phyloP scores from a whole-genome alignment of 257 asterid genomes.

The Thymus mandschuricus region DNA sequence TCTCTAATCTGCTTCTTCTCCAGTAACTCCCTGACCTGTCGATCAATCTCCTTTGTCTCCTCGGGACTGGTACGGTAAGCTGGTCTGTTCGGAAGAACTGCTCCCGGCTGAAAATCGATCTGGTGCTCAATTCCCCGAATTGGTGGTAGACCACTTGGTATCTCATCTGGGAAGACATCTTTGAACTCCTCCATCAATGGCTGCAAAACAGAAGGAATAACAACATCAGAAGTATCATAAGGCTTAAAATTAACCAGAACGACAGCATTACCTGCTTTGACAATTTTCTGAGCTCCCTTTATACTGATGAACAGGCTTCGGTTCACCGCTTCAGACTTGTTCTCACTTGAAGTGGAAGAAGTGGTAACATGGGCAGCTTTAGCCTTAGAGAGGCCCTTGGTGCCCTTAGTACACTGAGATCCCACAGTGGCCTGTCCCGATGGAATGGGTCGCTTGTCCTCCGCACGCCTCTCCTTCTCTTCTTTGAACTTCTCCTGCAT shows the following conservation, averaged over 20 bases:
- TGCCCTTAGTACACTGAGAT: background rate
- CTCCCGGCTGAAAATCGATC: no score
- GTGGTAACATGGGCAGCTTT: background rate
- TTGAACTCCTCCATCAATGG: no score
- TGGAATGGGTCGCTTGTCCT: background rate
- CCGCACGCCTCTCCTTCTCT: background rate
- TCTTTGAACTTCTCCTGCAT: background rate
- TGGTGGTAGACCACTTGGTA: background rate
- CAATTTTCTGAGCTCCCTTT: background rate
- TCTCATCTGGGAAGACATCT: background rate
- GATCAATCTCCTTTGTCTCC: no score
- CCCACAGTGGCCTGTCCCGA: background rate
- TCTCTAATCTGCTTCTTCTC: no score
- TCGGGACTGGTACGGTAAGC: no score
- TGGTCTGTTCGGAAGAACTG: no score
- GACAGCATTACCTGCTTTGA: background rate
- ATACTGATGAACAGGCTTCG: background rate
- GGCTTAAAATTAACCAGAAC: background rate
- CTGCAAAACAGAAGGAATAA: background rate
- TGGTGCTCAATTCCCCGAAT: background rate
- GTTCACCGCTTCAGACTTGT: background rate
- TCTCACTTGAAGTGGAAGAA: background rate
- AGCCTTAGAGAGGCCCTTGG: background rate
- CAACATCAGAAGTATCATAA: background rate
- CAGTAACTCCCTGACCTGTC: no score